These are phyloP conservation scores for Diddensiella santjacobensis DNA, from an alignment of 805 yeast genomes.

Conservation along the genomic window DNA sequence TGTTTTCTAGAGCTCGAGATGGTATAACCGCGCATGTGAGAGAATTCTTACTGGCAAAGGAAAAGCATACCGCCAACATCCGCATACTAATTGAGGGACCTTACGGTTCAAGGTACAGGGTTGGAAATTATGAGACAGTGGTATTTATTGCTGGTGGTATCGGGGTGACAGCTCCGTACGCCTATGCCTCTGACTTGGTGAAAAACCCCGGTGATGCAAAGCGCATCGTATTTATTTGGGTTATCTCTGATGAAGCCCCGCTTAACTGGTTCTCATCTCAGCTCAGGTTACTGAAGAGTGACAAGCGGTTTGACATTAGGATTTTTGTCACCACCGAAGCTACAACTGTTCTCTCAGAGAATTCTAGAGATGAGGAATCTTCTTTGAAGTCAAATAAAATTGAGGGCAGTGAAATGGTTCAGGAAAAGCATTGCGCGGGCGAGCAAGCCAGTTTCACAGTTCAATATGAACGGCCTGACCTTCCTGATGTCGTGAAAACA, in stretches of 20 bases:
- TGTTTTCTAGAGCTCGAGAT: slow-evolving; percentile 16
- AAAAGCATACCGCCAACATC: slow-evolving; percentile 13
- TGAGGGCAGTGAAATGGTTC: background rate
- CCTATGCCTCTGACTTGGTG: slow-evolving; percentile 33
- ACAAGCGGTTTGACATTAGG: slow-evolving; percentile 29
- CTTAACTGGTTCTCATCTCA: slow-evolving; percentile 32
- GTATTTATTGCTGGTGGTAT: slow-evolving; percentile 70
- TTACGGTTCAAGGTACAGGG: slow-evolving; percentile 54
- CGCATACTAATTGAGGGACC: slow-evolving; percentile 58
- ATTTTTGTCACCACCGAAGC: slow-evolving; percentile 25
- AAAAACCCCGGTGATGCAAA: slow-evolving; percentile 11
- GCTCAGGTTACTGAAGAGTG: slow-evolving; percentile 23
- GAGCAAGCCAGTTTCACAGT: background rate
- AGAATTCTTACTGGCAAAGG: slow-evolving; percentile 11
- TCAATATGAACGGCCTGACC: slow-evolving; percentile 30
- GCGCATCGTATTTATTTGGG: slow-evolving; percentile 31
- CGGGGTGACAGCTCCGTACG: slow-evolving; percentile 63
- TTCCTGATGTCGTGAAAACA: slow-evolving; percentile 52
- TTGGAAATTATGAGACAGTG: slow-evolving; percentile 51
- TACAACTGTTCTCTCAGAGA: background rate
- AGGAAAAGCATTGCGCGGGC: background rate
- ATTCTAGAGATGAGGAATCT: background rate
- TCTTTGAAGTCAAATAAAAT: background rate
- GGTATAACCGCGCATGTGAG: slow-evolving; percentile 20
- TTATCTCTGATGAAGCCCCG: slow-evolving; percentile 26